A percentile compares a stretch with the other conserved stretches of the same genome.
phyloP scores from a whole-genome alignment of 257 asterid species.

The Penstemon eatonii region DNA sequence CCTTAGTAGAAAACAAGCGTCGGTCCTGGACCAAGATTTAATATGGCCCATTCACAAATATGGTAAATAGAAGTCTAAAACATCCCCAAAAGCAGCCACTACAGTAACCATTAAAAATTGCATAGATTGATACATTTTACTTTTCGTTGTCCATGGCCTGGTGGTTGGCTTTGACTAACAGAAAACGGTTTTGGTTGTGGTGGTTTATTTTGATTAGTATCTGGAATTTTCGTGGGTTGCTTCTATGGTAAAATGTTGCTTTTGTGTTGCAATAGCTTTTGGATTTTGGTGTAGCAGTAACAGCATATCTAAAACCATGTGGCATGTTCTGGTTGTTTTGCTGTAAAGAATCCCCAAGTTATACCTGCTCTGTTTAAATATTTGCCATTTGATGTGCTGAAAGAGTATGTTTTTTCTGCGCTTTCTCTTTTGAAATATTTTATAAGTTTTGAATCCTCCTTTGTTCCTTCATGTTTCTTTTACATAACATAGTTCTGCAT shows the following conservation, averaged over 20 bases:
- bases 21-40: not conserved
- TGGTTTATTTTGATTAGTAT: conserved; percentile 7
- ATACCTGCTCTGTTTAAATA: not conserved
- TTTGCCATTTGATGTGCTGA: conserved; percentile 8
- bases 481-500: conserved; percentile 7
- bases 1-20: not conserved
- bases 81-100: not conserved
- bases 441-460: not conserved
- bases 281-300: conserved; percentile 14
- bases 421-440: not conserved
- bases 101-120: too few relatives aligned
- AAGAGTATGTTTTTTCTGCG: conserved; percentile 4
- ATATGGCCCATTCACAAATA: not conserved
- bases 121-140: too few relatives aligned
- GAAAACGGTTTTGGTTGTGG: not conserved
- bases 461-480: not conserved
- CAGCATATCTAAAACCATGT: not conserved
- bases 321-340: not conserved
- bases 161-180: not conserved
- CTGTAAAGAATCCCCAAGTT: not conserved
- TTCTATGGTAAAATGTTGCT: conserved; percentile 1
- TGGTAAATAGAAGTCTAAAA: not conserved
- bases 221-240: not conserved
- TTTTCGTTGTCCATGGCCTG: not conserved
- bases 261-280: not conserved